A percentile compares a stretch with the other conserved stretches of the same genome.
These are phyloP conservation scores for Leccinum disarticulatum DNA, from an alignment of 768 basidiomycete genomes.

Conservation along the genomic window DNA sequence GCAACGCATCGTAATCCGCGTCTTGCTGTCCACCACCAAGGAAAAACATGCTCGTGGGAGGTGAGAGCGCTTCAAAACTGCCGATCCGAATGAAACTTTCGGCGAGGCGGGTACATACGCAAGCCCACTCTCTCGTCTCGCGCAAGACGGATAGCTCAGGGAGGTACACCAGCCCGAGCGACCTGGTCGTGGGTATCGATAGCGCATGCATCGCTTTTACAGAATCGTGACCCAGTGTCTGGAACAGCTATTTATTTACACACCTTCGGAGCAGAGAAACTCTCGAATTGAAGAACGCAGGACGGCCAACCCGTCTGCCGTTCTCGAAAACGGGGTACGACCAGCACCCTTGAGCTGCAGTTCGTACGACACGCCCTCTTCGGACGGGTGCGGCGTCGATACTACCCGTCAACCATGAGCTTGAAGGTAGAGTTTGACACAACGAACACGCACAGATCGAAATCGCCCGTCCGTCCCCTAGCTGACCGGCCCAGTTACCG, in stretches of 20 bases:
- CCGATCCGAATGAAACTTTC: constrained; percentile 93
- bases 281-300: constrained; percentile 93
- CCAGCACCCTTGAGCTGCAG: constrained; percentile 95
- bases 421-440: constrained; percentile 9
- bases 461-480: constrained; percentile 96
- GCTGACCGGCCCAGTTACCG: constrained; percentile 87
- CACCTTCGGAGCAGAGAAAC: constrained; percentile 88
- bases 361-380: constrained; percentile 63
- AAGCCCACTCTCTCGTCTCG: constrained; percentile 71
- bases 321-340: constrained; percentile 89
- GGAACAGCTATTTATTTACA: background rate
- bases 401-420: constrained; percentile 41
- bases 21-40: constrained; percentile 78
- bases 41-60: constrained; percentile 60
- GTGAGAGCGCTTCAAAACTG: constrained; percentile 83
- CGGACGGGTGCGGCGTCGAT: constrained; percentile 69
- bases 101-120: constrained; percentile 76
- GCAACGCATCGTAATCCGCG: constrained; percentile 71
- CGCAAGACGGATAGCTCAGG: constrained; percentile 73
- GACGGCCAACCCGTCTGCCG: constrained; percentile 93
- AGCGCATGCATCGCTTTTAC: constrained; percentile 70
- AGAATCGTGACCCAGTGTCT: constrained; percentile 10
- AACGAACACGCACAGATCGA: constrained; percentile 57
- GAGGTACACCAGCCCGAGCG: constrained; percentile 75
- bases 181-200: constrained; percentile 83